phyloP scores from a whole-genome alignment of 2,329 filamentous ascomycete genomes.

The Claviceps humidiphila region DNA sequence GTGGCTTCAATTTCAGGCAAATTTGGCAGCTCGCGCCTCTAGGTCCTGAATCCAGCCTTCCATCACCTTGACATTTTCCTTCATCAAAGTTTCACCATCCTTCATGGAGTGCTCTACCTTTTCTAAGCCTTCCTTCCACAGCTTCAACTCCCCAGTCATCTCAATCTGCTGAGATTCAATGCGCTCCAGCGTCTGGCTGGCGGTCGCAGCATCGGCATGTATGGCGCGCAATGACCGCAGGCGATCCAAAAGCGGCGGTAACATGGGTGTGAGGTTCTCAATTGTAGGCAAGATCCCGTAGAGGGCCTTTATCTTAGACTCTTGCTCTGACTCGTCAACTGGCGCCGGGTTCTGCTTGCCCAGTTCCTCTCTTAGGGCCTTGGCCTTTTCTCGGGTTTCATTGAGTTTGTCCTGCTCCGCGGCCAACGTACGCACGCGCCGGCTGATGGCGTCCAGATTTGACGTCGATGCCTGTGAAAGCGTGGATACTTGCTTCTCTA shows the following conservation, averaged over 20 bases:
- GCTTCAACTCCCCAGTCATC: conserved; percentile 69
- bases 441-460: conserved; percentile 58
- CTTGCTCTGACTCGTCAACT: conserved; percentile 51
- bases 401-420: conserved; percentile 61
- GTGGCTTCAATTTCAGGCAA: conserved; percentile 23
- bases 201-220: conserved; percentile 75
- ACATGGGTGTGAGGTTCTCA: conserved; percentile 68
- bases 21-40: conserved; percentile 58
- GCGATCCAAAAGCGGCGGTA: conserved; percentile 75
- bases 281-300: conserved; percentile 84
- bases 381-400: conserved; percentile 49
- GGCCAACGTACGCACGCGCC: conserved; percentile 55
- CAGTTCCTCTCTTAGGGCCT: conserved; percentile 46
- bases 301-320: conserved; percentile 78
- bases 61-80: conserved; percentile 70
- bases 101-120: conserved; percentile 65
- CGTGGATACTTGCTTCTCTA: conserved; percentile 69
- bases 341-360: conserved; percentile 31
- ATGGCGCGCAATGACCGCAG: conserved; percentile 71
- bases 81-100: conserved; percentile 56
- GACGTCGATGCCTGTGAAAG: conserved; percentile 60
- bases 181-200: conserved; percentile 61
- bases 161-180: conserved; percentile 71
- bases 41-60: conserved; percentile 81
- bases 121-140: conserved; percentile 71